These are phyloP conservation scores for Leccinum arenicola DNA, from an alignment of 768 basidiomycete genomes.

Conservation along the genomic window DNA sequence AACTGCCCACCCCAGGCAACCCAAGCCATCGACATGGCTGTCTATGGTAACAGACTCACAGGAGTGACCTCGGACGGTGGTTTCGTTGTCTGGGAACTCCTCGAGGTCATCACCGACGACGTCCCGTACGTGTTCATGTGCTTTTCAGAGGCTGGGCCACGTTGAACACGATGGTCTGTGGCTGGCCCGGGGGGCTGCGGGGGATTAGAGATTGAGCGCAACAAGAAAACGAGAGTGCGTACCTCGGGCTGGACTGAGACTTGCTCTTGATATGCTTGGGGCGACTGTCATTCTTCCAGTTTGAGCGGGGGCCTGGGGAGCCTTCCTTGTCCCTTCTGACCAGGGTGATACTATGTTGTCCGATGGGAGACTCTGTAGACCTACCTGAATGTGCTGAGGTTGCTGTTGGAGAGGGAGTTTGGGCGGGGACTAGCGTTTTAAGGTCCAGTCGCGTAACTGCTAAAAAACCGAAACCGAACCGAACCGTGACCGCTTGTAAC, in stretches of 20 bases:
- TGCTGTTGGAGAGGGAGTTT: constrained; percentile 50
- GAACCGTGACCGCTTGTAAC: too few species aligned
- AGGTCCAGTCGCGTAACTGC: too few species aligned
- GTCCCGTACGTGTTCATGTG: too few species aligned
- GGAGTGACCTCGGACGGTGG: too few species aligned
- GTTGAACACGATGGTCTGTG: constrained; percentile 75
- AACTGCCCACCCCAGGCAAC: too few species aligned
- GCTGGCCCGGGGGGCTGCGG: constrained; percentile 52
- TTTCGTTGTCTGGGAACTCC: too few species aligned
- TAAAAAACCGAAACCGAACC: too few species aligned
- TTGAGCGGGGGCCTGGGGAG: constrained; percentile 61
- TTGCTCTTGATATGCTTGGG: constrained; percentile 44
- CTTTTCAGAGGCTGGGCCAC: constrained; percentile 68
- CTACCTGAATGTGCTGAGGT: constrained; percentile 43
- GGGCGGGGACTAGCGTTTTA: constrained; percentile 71
- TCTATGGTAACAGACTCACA: too few species aligned
- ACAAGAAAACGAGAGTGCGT: constrained; percentile 14
- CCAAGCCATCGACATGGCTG: too few species aligned
- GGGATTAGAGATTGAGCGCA: background rate
- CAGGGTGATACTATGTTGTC: constrained; percentile 38
- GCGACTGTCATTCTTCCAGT: constrained; percentile 34
- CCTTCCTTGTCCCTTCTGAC: constrained; percentile 63
- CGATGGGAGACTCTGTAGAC: constrained; percentile 48
- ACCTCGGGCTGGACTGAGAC: constrained; percentile 58
- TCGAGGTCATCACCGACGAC: too few species aligned